These are phyloP conservation scores for Pistacia integerrima DNA, from an alignment of 345 rosid species.

Conservation along the genomic window DNA sequence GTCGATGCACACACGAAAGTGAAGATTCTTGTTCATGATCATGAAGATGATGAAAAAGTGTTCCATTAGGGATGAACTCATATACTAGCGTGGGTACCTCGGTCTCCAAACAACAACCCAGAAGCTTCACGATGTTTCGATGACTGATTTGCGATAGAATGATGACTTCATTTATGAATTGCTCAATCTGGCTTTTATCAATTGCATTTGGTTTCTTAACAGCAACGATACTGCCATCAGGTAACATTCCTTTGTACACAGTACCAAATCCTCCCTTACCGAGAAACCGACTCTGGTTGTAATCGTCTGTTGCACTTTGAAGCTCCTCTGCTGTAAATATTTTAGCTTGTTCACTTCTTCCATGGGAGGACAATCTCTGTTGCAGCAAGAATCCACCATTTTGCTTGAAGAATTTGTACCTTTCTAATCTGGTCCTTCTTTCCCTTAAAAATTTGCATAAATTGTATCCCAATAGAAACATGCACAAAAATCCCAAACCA, in stretches of 20 bases:
- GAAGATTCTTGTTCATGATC: neutral
- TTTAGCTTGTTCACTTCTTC: neutral
- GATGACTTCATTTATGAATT: neutral
- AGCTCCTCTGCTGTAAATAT: neutral
- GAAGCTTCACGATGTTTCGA: neutral
- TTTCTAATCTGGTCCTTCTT: neutral
- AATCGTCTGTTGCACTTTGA: neutral
- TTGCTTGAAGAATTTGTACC: neutral
- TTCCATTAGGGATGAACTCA: slow-evolving; percentile 28
- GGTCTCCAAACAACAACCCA: neutral
- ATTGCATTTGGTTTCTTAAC: neutral
- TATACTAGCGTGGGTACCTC: slow-evolving; percentile 22
- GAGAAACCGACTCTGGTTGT: neutral
- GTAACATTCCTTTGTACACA: neutral
- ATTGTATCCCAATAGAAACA: neutral
- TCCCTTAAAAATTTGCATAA: neutral
- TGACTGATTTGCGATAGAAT: neutral
- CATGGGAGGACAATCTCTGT: neutral
- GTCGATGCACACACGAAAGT: neutral
- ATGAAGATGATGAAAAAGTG: slow-evolving; percentile 23
- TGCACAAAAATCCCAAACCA: neutral
- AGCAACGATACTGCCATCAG: neutral
- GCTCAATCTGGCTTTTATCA: neutral
- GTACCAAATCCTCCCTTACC: neutral
- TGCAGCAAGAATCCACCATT: neutral